Evolutionary conservation across 805 yeast genomes (phyloP), one percentile per base, ranked within the genome.

Genomic region (Wickerhamiella parazyma): DNA sequence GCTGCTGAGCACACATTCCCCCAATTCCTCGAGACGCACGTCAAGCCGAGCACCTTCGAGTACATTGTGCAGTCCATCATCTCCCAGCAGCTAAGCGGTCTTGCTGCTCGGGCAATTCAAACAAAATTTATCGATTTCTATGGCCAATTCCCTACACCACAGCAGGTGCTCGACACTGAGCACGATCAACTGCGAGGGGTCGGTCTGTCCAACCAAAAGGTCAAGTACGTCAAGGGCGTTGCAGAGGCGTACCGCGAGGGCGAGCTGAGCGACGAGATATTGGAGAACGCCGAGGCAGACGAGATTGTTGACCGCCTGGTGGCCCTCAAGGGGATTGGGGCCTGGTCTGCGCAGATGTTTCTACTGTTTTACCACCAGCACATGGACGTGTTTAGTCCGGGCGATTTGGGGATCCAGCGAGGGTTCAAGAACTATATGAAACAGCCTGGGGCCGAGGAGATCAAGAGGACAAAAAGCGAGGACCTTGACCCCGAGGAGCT

Each of bases 281-380:
- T 62, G 10, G 37, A 22, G 4, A 26, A 47, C 1, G 35, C 48
- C 11, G 39, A 42, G 16, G 61, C 60, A 44, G 62, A 60, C 33
- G 65, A 62, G 12, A 55, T 57, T 1, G 58, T 55, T 2, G 63
- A 60, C 22, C 48, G 33, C 8, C 47, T 62, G 8, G 62, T 58
- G 4, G 47, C 54, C 2, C 38, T 59, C 12, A 56, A 57, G 38
- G 66, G 66, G 1, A 49, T 62, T 22, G 66, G 66, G 12, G 64
- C 66, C 1, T 87, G 97, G 97, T 75, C 86, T 4, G 87, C 91
- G 0, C 80, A 80, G 44, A 87, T 87, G 95, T 87, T 85, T 59
- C 61, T 82, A 14, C 55, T 79, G 18, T 84, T 84, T 55, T 80
- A 81, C 1, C 62, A 86, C 36, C 70, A 69, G 20, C 69, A 82